phyloP scores from a whole-genome alignment of 75 land plant genomes.

The Cupressus sempervirens region DNA sequence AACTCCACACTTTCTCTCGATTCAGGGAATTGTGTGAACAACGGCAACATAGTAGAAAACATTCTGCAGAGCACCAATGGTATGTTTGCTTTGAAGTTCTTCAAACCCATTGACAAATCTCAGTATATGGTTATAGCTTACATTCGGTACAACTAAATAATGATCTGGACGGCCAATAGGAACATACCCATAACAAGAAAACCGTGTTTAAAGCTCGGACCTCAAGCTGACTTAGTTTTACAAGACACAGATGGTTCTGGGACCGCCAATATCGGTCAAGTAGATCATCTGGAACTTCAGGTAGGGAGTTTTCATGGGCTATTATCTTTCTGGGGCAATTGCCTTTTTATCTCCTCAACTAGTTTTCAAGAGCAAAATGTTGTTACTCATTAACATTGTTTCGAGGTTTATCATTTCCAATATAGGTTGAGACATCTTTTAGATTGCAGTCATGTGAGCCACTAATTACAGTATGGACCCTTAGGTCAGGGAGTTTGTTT shows the following conservation, averaged over 20 bases:
- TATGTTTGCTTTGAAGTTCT: constrained; percentile 4
- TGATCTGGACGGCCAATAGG: constrained; percentile 22
- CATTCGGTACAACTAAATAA: background rate
- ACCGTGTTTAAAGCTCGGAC: constrained; percentile 6
- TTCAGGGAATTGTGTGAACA: background rate
- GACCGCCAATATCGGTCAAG: constrained; percentile 14
- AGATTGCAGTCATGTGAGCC: background rate
- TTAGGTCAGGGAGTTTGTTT: background rate
- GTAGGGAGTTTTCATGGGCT: background rate
- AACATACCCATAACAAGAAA: constrained; percentile 12
- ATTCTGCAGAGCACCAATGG: background rate
- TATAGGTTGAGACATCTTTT: background rate
- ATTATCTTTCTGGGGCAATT: background rate
- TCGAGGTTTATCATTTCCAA: background rate
- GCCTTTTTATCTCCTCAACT: background rate
- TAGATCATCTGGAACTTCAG: constrained; percentile 10
- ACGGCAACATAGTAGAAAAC: background rate
- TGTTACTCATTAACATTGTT: background rate
- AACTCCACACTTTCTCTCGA: background rate
- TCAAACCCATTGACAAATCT: background rate
- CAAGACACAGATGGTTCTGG: constrained; percentile 1
- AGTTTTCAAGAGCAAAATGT: background rate
- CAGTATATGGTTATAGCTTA: background rate
- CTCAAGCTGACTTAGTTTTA: background rate
- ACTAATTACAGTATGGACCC: too few relatives aligned